Evolutionary conservation across 1,284 basidiomycete species (phyloP).

Genomic region (Kwoniella shivajii): DNA sequence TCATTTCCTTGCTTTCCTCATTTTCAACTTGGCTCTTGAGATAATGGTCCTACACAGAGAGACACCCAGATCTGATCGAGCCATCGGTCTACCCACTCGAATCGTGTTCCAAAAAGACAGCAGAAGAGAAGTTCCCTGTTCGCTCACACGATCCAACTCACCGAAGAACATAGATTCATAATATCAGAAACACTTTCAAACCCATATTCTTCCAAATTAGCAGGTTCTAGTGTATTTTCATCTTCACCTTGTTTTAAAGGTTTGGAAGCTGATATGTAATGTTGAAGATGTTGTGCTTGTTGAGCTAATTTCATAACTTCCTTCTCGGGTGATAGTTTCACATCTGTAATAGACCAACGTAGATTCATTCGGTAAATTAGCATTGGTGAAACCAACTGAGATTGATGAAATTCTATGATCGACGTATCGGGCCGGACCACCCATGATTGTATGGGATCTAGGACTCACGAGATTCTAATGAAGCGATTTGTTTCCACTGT

Average conservation of each 20-base stretch:
- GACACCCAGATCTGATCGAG: no score
- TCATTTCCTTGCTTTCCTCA: no score
- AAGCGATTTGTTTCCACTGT: conserved; percentile 67
- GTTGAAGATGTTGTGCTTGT: conserved; percentile 44
- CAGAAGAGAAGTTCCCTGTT: no score
- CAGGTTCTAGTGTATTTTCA: conserved; percentile 26
- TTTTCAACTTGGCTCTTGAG: no score
- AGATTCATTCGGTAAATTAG: no score
- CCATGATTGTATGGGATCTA: background rate
- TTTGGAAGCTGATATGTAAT: conserved; percentile 38
- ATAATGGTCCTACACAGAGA: no score
- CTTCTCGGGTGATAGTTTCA: conserved; percentile 5
- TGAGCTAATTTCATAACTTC: conserved; percentile 40
- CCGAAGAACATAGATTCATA: conserved; percentile 45
- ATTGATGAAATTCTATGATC: no score
- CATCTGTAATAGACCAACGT: conserved; percentile 19
- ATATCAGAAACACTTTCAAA: conserved; percentile 39
- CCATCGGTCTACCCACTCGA: no score
- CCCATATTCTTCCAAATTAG: conserved; percentile 44
- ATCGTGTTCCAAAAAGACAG: no score
- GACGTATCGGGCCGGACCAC: no score
- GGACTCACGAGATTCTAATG: conserved; percentile 73
- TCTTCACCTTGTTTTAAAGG: conserved; percentile 2
- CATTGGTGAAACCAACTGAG: no score
- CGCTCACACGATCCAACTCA: no score